A percentile compares a stretch with the other conserved stretches of the same genome.
Evolutionary conservation across 2,329 filamentous ascomycete species (phyloP).

Genomic region (Paraphaeosphaeria minitans): DNA sequence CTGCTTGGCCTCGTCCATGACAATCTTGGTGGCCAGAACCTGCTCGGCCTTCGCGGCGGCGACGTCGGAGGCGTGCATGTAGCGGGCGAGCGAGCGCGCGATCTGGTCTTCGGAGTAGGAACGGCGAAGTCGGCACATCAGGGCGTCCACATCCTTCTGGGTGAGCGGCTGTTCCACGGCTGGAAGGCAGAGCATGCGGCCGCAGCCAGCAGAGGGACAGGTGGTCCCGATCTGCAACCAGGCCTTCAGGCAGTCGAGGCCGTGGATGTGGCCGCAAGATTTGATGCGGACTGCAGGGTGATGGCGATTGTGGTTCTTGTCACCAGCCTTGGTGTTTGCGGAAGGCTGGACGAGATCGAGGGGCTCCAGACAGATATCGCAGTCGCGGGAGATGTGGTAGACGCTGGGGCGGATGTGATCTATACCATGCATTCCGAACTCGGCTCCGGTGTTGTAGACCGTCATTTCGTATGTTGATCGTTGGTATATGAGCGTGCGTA

Average conservation of each 20-base stretch:
- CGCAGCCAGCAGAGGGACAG: slow-evolving; percentile 23
- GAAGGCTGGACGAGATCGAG: slow-evolving; percentile 7
- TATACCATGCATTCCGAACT: background rate
- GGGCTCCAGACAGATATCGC: slow-evolving; percentile 1
- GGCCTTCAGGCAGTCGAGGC: slow-evolving; percentile 21
- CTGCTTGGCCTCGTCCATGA: slow-evolving; percentile 3
- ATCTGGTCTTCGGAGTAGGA: slow-evolving; percentile 3
- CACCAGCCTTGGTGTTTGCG: slow-evolving; percentile 46
- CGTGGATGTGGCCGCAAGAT: slow-evolving; percentile 25
- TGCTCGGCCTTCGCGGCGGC: slow-evolving; percentile 9
- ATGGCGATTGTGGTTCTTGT: background rate
- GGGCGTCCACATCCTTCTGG: slow-evolving; percentile 12
- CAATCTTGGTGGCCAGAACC: slow-evolving; percentile 12
- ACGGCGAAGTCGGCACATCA: slow-evolving; percentile 8
- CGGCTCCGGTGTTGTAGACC: background rate
- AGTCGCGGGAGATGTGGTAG: background rate
- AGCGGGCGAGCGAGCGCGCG: slow-evolving; percentile 12
- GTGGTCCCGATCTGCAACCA: slow-evolving; percentile 27
- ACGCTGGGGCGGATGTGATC: background rate
- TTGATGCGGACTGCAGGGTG: slow-evolving; percentile 24
- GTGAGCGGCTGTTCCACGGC: slow-evolving; percentile 13
- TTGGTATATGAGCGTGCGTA: too few relatives aligned
- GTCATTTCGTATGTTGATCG: background rate
- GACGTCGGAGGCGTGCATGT: slow-evolving; percentile 10
- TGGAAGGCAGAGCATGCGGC: slow-evolving; percentile 21